Evolutionary conservation across 768 basidiomycete species (phyloP), one percentile per base, ranked within the genome.

Genomic region (Amanita subjunquillea): DNA sequence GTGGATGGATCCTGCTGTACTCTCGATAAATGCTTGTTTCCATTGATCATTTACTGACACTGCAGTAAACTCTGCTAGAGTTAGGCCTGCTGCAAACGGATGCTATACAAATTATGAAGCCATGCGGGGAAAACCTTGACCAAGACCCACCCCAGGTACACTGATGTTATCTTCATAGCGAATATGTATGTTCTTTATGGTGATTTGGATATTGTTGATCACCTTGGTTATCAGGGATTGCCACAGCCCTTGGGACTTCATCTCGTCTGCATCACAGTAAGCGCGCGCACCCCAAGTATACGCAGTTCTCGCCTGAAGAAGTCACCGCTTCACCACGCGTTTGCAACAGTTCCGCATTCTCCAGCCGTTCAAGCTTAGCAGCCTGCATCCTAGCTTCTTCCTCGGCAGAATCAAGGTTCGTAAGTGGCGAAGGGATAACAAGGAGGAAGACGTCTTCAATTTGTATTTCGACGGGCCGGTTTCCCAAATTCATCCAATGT

Each of bases 381-480:
- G 87, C 87, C 59, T 95, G 91, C 36, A 78, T 77, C 57, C 93
- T 77, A 23, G 72, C 66, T 62, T 87, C 92, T 55, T 96, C 92
- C 64, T 98, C 96, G 61, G 83, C 82, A 0, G 84, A 78, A 69
- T 94, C 82, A 51, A 76, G 68, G 47, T 74, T 77, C 22, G 77
- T 78, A 60, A 84, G 80, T 1, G 82, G 73, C 10, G 86, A 82
- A 27, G 96, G 90, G 30, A 90, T 80, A 15, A 94, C 92, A 50
- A 99, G 83, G 20, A 99, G 80, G 66, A 93, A 96, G 36, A 98
- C 85, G 67, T 99, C 91, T 70, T 97, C 92, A 55, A 99, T 79
- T 53, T 87, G 67, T 50, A 98, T 78, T 61, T 95, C 90, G 25
- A 93, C 91, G 0, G 96, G 95, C 62, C 87, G 85, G 62, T 85